Evolutionary conservation across 495 filamentous ascomycete species (phyloP).

Genomic region (Xylaria castorea): DNA sequence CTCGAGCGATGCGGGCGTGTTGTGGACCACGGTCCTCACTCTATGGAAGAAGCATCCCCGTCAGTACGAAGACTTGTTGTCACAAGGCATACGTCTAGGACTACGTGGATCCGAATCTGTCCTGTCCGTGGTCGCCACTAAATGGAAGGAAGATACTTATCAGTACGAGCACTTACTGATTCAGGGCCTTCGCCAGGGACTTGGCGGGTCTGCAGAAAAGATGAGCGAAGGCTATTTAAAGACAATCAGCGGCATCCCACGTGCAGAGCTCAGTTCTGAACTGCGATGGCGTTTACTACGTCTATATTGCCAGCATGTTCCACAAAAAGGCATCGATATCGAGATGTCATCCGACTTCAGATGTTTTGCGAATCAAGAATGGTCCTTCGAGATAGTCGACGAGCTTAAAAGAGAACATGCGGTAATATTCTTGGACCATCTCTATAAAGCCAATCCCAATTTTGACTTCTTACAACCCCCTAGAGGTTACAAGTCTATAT

Average conservation of each 20-base stretch:
- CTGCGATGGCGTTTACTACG: conserved; percentile 33
- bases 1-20: neutral
- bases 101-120: neutral
- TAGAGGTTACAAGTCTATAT: conserved; percentile 13
- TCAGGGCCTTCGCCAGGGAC: conserved; percentile 29
- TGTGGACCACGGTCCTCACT: conserved; percentile 18
- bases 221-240: conserved; percentile 27
- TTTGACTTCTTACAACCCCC: conserved; percentile 28
- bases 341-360: conserved; percentile 28
- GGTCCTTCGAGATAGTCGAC: conserved; percentile 30
- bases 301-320: conserved; percentile 34
- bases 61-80: conserved; percentile 18
- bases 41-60: conserved; percentile 27
- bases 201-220: conserved; percentile 26
- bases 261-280: conserved; percentile 4
- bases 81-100: conserved; percentile 10
- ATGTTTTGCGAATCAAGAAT: conserved; percentile 28
- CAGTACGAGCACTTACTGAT: conserved; percentile 29
- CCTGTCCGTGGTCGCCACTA: neutral
- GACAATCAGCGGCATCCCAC: neutral
- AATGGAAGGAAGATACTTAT: conserved; percentile 23
- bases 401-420: conserved; percentile 30
- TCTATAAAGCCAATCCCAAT: conserved; percentile 27
- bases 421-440: conserved; percentile 25
- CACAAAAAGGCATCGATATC: conserved; percentile 32